Conservation (phyloP, 2,329 filamentous ascomycete species). For the Helminthosporium solani region DNA sequence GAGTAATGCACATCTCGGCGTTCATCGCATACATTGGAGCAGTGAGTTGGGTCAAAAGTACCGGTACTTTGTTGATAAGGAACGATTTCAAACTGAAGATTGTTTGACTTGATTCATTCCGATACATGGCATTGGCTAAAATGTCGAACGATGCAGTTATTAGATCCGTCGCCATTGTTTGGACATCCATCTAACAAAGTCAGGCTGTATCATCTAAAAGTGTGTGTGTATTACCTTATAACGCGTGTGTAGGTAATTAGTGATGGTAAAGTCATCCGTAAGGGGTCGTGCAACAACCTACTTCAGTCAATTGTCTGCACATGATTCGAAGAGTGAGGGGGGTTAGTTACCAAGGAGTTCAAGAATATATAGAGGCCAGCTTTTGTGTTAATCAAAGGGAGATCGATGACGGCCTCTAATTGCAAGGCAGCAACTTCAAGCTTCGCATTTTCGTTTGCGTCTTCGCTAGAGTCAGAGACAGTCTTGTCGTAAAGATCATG, state of each 20-base stretch:
- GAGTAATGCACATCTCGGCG: slow-evolving; percentile 64
- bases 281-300: slow-evolving; percentile 80
- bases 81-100: slow-evolving; percentile 81
- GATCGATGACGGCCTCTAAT: slow-evolving; percentile 60
- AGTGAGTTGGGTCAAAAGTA: slow-evolving; percentile 60
- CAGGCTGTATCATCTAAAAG: slow-evolving; percentile 20
- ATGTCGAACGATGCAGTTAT: slow-evolving; percentile 88
- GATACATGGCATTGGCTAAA: slow-evolving; percentile 81
- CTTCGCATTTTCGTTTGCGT: slow-evolving; percentile 38
- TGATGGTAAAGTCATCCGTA: slow-evolving; percentile 75
- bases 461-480: slow-evolving; percentile 47
- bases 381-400: slow-evolving; percentile 72
- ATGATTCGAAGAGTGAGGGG: background rate
- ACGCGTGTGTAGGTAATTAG: slow-evolving; percentile 79
- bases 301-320: slow-evolving; percentile 33
- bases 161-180: slow-evolving; percentile 75
- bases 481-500: slow-evolving; percentile 47
- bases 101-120: slow-evolving; percentile 59
- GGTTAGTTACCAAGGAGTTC: slow-evolving; percentile 68
- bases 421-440: slow-evolving; percentile 50
- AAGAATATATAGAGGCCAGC: slow-evolving; percentile 84
- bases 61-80: slow-evolving; percentile 71
- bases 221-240: slow-evolving; percentile 64
- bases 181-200: slow-evolving; percentile 66
- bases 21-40: slow-evolving; percentile 61